Conservation (phyloP, 1,284 basidiomycete species). For the Ustilago curta region DNA sequence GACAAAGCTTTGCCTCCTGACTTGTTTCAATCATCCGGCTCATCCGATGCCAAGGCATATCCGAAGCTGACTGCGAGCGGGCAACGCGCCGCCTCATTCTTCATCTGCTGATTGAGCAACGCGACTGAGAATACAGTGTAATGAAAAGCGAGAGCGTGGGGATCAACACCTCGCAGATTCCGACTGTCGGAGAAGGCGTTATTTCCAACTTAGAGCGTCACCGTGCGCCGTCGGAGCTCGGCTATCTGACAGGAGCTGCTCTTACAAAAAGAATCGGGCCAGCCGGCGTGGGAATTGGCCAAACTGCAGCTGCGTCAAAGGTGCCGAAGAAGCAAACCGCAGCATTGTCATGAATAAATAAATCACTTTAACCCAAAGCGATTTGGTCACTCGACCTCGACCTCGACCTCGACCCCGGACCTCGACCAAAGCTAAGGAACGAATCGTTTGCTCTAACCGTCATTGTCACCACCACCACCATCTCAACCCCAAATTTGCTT, state of each 20-base stretch:
- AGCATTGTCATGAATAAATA: not conserved
- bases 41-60: not conserved
- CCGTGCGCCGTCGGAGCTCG: conserved; percentile 10
- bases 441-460: too few relatives aligned
- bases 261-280: conserved; percentile 8
- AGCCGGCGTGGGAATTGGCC: conserved; percentile 5
- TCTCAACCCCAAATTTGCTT: too few relatives aligned
- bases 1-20: too few relatives aligned
- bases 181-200: too few relatives aligned
- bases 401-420: too few relatives aligned
- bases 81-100: not conserved
- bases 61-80: not conserved
- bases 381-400: not conserved
- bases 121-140: not conserved
- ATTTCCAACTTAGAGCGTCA: conserved; percentile 5
- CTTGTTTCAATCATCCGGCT: too few relatives aligned
- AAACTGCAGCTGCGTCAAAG: conserved; percentile 1
- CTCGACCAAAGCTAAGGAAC: too few relatives aligned
- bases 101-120: conserved; percentile 4
- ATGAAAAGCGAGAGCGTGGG: too few relatives aligned
- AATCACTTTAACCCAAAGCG: too few relatives aligned
- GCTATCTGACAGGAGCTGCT: too few relatives aligned
- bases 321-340: conserved; percentile 1
- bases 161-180: too few relatives aligned
- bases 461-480: too few relatives aligned